Percentiles rank a stretch among this genome's conserved stretches.
Evolutionary conservation across 495 filamentous ascomycete species (phyloP).

Genomic region (Bryoglossum gracile): DNA sequence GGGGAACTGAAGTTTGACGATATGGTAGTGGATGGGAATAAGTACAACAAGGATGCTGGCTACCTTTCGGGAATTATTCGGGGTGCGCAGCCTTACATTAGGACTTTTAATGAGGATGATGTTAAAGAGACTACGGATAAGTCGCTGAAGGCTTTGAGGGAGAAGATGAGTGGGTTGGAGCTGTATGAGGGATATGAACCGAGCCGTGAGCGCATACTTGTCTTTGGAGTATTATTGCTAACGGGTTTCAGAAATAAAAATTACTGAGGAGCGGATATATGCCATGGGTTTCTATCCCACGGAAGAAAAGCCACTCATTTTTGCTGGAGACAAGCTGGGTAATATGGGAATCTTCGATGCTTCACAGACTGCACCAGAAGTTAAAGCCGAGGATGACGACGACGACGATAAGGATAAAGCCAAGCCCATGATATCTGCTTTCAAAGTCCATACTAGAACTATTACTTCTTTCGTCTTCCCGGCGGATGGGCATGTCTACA

Average conservation of each 20-base stretch:
- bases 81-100: slow-evolving; percentile 68
- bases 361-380: slow-evolving; percentile 55
- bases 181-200: slow-evolving; percentile 79
- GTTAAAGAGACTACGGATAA: slow-evolving; percentile 75
- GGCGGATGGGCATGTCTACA: slow-evolving; percentile 64
- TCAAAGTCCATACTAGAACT: slow-evolving; percentile 85
- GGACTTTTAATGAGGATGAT: slow-evolving; percentile 75
- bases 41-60: slow-evolving; percentile 46
- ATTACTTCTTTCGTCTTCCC: slow-evolving; percentile 78
- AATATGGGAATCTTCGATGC: slow-evolving; percentile 91
- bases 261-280: slow-evolving; percentile 86
- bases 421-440: slow-evolving; percentile 70
- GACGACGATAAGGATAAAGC: slow-evolving; percentile 58
- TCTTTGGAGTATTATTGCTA: not conserved
- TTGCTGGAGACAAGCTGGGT: slow-evolving; percentile 92
- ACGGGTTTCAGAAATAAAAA: slow-evolving; percentile 67
- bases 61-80: slow-evolving; percentile 53
- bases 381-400: slow-evolving; percentile 48
- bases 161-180: slow-evolving; percentile 72
- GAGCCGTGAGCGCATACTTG: slow-evolving; percentile 45
- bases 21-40: slow-evolving; percentile 71
- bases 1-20: slow-evolving; percentile 68
- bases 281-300: slow-evolving; percentile 85
- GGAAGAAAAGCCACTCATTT: slow-evolving; percentile 77
- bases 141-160: slow-evolving; percentile 63